Base-by-base conservation (phyloP, 768 basidiomycete species). In the Mycena galericulata region DNA sequence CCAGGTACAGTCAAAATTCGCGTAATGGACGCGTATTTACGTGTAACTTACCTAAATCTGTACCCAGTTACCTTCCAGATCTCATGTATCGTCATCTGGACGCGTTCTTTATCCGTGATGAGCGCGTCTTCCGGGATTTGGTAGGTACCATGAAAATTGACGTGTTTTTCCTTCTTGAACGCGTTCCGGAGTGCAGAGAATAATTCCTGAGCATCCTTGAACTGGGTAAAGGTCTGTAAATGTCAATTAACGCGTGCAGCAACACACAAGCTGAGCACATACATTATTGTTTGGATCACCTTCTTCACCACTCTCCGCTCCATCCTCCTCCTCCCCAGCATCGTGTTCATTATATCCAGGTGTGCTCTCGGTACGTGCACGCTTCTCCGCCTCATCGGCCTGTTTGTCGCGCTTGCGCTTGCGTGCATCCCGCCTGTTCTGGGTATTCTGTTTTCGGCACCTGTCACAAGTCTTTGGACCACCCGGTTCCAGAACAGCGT, bases 151-250 rank as follows among this genome's bases (percentile, higher is more conserved):
- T 38, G 30, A n/a, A 70, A 70, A 11, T 61, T 20, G 22, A 70
- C 59, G 49, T 61, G 27, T 46, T 62, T 22, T 2, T 15, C 7
- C 12, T 43, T 45, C n/a, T 49, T 59, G 65, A 60, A 47, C 12
- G 24, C 50, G 15, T 27, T 29, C 9, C 62, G 62, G 9, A 69
- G 55, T 0, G 34, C 46, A 77, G 55, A 84, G 80, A 62, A 83
- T 83, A 67, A 17, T 17, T 20, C 47, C 36, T 60, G 40, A 1
- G 22, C 11, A 36, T 34, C 41, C 2, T 85, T 80, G 11, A 51
- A 62, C 26, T 38, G 43, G 12, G 24, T 29, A 27, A 61, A 49
- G 24, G 32, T 12, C 59, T 50, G 10, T 6, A 47, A 15, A 20
- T 18, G 27, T 56, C 4, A 34, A 9, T 17, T 3, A 14, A 6